Evolutionary conservation across 1,284 basidiomycete genomes (phyloP), one percentile per base, ranked within the genome.

Genomic region (Sanghuangporus weigelae): DNA sequence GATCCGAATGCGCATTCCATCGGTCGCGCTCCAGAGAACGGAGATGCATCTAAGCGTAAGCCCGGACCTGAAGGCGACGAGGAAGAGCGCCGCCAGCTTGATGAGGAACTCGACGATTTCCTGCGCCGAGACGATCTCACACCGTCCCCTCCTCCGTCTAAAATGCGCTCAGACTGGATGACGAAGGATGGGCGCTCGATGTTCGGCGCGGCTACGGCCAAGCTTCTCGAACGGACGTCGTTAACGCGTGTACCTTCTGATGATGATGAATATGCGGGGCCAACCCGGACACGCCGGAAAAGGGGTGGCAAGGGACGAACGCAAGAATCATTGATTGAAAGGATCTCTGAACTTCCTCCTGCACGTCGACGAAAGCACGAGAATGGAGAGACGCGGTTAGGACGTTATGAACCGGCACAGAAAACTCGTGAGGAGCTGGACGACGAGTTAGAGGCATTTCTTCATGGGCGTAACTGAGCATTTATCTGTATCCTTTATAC

Each of bases 381-480:
- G 26, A 66, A 64, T 23, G 69, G 63, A 61, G 54, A 55, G 21
- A 66, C 63, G 63, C 36, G 67, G 55, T 6, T 63, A 62, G 63
- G 67, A 63, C 71, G 73, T 53, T 70, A 71, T 55, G 73, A 73
- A 60, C 78, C 81, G 50, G 82, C 82, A 10, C 78, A 69, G 50
- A 83, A 84, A 72, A 89, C 84, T 0, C 84, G 84, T 69, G 82
- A 87, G 72, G 87, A 92, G 68, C 76, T 92, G 44, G 89, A 92
- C 68, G 89, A 86, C 57, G 89, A 92, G 69, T 74, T 92, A 57
- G 89, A 92, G 57, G 87, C 86, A 14, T 92, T 92, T 73, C 72
- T 90, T 66, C 81, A 81, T n/a, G 75, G 78, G 63, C 74, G 74
- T 63, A 44, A 39, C 56, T 62, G 44, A 57, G 7, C 31, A 16